phyloP scores from a whole-genome alignment of 1,284 basidiomycete species.

The Meira nashicola region DNA sequence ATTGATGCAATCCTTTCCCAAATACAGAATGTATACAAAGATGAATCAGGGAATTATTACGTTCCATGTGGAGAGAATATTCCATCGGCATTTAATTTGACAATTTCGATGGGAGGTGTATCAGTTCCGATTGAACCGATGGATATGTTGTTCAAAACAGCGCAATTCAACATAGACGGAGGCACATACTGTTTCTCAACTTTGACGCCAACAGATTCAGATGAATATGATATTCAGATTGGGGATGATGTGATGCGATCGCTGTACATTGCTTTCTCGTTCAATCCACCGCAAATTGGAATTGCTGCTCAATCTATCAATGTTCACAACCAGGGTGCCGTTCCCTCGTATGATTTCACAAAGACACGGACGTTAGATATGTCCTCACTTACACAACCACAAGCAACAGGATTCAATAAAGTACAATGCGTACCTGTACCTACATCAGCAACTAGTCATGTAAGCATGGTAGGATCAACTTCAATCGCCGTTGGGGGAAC shows the following conservation, averaged over 20 bases:
- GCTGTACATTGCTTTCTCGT: not conserved
- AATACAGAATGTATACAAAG: not conserved
- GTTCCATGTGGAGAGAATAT: slow-evolving; percentile 3
- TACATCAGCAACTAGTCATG: not conserved
- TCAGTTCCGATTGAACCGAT: slow-evolving; percentile 1
- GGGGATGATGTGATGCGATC: slow-evolving; percentile 5
- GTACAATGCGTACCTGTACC: not conserved
- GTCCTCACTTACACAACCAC: not conserved
- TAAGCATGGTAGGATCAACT: not conserved
- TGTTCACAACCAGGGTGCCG: slow-evolving; percentile 6
- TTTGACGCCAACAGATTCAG: not conserved
- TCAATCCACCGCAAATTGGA: not conserved
- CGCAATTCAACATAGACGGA: not conserved
- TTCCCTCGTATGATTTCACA: not conserved
- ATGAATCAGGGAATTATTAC: not conserved
- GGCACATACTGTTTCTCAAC: slow-evolving; percentile 1
- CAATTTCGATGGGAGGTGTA: slow-evolving; percentile 2
- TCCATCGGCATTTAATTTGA: not conserved
- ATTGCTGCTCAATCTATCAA: not conserved
- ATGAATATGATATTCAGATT: slow-evolving; percentile 4
- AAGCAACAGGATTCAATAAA: too few species aligned
- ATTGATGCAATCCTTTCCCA: not conserved
- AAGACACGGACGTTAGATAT: not conserved
- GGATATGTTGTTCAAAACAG: slow-evolving; percentile 1
- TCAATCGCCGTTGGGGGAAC: not conserved